Evolutionary conservation across 192 early-diverging fungal species (phyloP), one percentile per base, ranked within the genome.

Genomic region (Chytriomyces sp.): DNA sequence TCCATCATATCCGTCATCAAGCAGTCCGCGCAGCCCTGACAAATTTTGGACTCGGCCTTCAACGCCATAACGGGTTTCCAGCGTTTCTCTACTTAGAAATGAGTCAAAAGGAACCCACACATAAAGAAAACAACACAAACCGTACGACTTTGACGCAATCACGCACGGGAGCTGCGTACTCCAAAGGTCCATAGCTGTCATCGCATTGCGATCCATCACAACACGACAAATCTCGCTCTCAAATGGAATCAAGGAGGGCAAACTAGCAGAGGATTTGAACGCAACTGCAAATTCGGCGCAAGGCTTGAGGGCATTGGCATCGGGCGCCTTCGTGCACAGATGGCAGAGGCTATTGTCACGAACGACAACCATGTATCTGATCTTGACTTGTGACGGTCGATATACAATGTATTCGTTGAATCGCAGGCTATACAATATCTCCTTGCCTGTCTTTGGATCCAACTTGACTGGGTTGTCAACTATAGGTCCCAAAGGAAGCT

Each of bases 391-490:
- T 30, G 77, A 66, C 2, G 79, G 75, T 62, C 90, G 79, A 64
- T 93, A 89, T 8, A 93, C 92, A 72, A 92, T 89, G 66, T 80
- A 93, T 67, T 93, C 92, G 74, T 91, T 91, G 62, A 90, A 82
- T 4, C 70, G 39, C 5, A 93, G 34, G 36, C 34, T 73, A 5
- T 60, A 41, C 7, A 10, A 1, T 25, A 71, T 64, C 6, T 71
- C 49, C n/a, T 70, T 61, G 26, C 59, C 44, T 34, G 64, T 70
- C 44, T 57, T 62, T 1, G 56, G 34, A 31, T 57, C 39, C 39
- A 37, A 41, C 17, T 57, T 30, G 8, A 66, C 39, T 26, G 63
- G 36, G 34, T 28, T 19, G 3, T 25, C 39, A 2, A 52, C 25
- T 5, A 79, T 30, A 8, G 78, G 74, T 7, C 69, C 73, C 10